phyloP scores from a whole-genome alignment of 345 rosid species.

The Rhizophora mangle region DNA sequence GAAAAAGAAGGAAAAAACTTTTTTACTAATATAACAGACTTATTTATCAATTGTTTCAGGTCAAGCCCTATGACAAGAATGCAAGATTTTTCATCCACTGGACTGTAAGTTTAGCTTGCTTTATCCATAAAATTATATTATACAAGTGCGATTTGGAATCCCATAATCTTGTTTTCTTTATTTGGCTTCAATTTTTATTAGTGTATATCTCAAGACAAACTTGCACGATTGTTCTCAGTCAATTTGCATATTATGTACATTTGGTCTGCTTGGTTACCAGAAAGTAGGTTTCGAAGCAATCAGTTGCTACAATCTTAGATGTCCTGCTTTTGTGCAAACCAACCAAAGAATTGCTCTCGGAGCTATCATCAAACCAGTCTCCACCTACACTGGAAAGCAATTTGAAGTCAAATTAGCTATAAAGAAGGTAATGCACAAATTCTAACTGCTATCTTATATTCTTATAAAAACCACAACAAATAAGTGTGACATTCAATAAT shows the following conservation, averaged over 20 bases:
- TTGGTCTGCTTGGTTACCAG: background rate
- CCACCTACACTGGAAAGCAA: background rate
- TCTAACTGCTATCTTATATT: too few relatives aligned
- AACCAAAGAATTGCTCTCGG: background rate
- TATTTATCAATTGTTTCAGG: background rate
- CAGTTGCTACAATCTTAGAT: conserved; percentile 14
- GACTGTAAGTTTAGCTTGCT: background rate
- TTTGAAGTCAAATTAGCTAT: background rate
- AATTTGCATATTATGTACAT: too few relatives aligned
- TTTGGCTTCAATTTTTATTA: background rate
- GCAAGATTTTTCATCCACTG: background rate
- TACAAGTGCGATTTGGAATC: background rate
- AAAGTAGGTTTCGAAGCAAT: background rate
- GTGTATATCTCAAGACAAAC: too few relatives aligned
- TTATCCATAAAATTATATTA: background rate
- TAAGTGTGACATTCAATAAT: too few relatives aligned
- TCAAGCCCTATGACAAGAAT: background rate
- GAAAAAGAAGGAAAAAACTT: too few relatives aligned
- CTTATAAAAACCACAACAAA: too few relatives aligned
- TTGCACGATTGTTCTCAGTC: too few relatives aligned
- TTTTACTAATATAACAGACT: too few relatives aligned
- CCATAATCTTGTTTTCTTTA: background rate
- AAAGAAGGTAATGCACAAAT: background rate
- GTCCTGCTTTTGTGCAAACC: too few relatives aligned
- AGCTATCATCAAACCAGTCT: background rate